Evolutionary conservation across 257 asterid genomes (phyloP), one percentile per base, ranked within the genome.

Genomic region (Ocimum tenuiflorum): DNA sequence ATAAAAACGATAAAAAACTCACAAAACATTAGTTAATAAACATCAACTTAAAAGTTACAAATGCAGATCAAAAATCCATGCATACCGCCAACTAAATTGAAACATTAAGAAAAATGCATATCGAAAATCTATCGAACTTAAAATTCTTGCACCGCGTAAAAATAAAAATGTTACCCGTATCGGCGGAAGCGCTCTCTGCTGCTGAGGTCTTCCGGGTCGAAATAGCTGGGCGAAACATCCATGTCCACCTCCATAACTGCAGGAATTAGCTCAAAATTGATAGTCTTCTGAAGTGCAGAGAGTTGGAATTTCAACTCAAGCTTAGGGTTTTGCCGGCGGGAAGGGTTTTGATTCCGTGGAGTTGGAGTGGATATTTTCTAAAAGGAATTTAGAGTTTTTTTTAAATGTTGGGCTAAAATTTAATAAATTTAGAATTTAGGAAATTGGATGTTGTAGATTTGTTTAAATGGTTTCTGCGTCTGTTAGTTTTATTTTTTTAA

Each of bases 121-220:
- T 27, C 41, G 11, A 60, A 39, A 63, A 70, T 15, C 20, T 29
- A 52, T 60, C 13, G 61, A 24, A 46, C 14, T 13, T 7, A 29
- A 7, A 35, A 11, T 42, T 17, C 33, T 13, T 31, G 7, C 0
- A 0, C 23, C 36, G 33, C 31, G 8, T 15, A 27, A 31, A 33
- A 13, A 15, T 11, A 15, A 69, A 24, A 43, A 18, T 38, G 20
- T 41, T 85, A 91, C 96, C 99, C 88, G 82, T 86, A 94, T 75
- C 99, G 89, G 54, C 99, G 96, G 69, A 78, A 94, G 9, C 88
- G 87, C 85, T 90, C 96, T 65, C 99, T 78, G 42, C 73, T 80
- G 70, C 83, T 83, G 71, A 86, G 77, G 80, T 89, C 85, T 68
- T 88, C 83, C 0, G 99, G 99, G 78, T 90, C 85, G 38, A 76